phyloP scores from a whole-genome alignment of 331 rosid genomes.

The Malus hybrid region DNA sequence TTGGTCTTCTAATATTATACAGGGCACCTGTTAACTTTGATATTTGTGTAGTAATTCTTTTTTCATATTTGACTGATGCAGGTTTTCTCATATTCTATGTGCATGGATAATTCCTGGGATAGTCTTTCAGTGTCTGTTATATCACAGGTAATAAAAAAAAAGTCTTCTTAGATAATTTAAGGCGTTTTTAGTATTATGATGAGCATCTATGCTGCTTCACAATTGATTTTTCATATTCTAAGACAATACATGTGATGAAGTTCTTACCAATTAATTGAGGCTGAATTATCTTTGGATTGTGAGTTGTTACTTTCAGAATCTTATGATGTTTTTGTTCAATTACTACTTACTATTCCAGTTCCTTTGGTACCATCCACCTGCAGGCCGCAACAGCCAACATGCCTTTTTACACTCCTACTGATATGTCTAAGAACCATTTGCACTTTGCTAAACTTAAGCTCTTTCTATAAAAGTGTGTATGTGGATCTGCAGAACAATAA shows the following conservation, averaged over 20 bases:
- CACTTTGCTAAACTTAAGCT: background rate
- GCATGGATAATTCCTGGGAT: conserved; percentile 71
- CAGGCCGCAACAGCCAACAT: background rate
- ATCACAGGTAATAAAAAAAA: conserved; percentile 59
- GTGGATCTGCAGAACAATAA: background rate
- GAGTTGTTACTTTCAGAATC: background rate
- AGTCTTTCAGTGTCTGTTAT: conserved; percentile 65
- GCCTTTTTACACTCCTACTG: background rate
- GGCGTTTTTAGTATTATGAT: background rate
- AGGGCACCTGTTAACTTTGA: background rate
- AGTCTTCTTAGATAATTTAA: background rate
- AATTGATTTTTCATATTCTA: background rate
- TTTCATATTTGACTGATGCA: conserved; percentile 29
- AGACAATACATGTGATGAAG: background rate
- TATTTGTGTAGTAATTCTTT: background rate
- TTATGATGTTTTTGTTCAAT: background rate
- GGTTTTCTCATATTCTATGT: conserved; percentile 73
- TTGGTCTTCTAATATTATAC: background rate
- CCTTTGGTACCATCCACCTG: background rate
- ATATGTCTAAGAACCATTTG: background rate
- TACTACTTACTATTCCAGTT: background rate
- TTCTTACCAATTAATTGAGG: background rate
- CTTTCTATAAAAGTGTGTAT: background rate
- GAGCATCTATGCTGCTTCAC: background rate
- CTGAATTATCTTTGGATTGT: background rate